Evolutionary conservation across 164 flowering plant genomes (phyloP).

Genomic region (Magnolia changhungtana): DNA sequence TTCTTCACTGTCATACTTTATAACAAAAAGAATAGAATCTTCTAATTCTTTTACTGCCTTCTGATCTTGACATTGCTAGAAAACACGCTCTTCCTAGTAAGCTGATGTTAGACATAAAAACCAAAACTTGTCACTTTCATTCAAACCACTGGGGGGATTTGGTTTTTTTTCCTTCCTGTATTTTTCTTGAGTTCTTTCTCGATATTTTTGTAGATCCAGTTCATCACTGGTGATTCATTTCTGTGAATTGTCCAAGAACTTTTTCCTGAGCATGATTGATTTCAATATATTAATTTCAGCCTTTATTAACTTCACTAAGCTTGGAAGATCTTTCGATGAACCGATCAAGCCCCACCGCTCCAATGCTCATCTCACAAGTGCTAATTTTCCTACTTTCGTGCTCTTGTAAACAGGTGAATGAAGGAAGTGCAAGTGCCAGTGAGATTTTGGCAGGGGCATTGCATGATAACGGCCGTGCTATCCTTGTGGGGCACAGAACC

Average conservation of each 20-base stretch:
- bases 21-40: background rate
- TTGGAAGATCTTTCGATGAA: constrained; percentile 3
- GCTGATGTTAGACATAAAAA: background rate
- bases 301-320: background rate
- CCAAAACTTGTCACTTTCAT: background rate
- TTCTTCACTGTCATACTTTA: background rate
- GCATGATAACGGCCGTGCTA: constrained; percentile 93
- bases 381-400: background rate
- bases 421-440: constrained; percentile 97
- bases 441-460: constrained; percentile 98
- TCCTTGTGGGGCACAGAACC: constrained; percentile 82
- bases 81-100: background rate
- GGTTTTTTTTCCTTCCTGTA: background rate
- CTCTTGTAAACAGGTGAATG: constrained; percentile 65
- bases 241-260: background rate
- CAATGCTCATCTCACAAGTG: background rate
- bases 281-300: background rate
- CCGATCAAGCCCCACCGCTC: background rate
- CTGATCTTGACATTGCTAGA: background rate
- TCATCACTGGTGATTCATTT: background rate
- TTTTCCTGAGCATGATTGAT: background rate
- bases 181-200: background rate
- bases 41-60: background rate
- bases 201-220: background rate
- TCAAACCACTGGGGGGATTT: background rate